Base-by-base conservation (phyloP, 495 filamentous ascomycete genomes). In the Xylaria sp. region DNA sequence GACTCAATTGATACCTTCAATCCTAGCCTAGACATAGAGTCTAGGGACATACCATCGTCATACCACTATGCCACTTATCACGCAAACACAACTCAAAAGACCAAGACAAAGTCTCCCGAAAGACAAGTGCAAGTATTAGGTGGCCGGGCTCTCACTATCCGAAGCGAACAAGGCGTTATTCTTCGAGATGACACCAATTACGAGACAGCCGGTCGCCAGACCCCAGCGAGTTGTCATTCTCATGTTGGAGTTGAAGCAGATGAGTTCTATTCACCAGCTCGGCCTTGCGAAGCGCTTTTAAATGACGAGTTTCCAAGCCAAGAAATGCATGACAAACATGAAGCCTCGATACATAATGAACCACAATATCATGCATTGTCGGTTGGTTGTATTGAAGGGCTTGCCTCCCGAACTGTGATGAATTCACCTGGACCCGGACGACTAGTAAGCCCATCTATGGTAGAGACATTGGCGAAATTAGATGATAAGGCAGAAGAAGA, bases 1-100 rank as follows among this genome's bases (percentile, higher is more conserved):
- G 77, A 79, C 5, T 77, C 77, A 8, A 73, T 79, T 61, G 77
- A 79, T 40, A 79, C 77, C 12, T 77, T 77, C 69, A 77, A 75
- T 41, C 73, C 75, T 5, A 77, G 57, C 37, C 77, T 77, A 14
- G 77, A 78, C 50, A 53, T 74, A 2, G 77, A 77, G 58, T 75
- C 70, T 6, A 75, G 67, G 50, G 73, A 75, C 17, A 68, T 65
- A 17, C 73, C 66, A 7, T 72, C 66, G 2, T 55, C 73, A 19
- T 78, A 78, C 43, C 74, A 71, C 5, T 78, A 75, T 46, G 69
- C 72, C 15, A 61, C 73, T 15, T 78, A 75, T 68, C 77, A 69
- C 14, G 61, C 72, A 21, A 74, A 68, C 21, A 61, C 72, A 17
- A 71, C 73, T 11, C 66, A 73, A 11, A 79, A 77, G 63, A 73